Conservation (phyloP, 495 filamentous ascomycete genomes). For the Aspergillus bridgeri region DNA sequence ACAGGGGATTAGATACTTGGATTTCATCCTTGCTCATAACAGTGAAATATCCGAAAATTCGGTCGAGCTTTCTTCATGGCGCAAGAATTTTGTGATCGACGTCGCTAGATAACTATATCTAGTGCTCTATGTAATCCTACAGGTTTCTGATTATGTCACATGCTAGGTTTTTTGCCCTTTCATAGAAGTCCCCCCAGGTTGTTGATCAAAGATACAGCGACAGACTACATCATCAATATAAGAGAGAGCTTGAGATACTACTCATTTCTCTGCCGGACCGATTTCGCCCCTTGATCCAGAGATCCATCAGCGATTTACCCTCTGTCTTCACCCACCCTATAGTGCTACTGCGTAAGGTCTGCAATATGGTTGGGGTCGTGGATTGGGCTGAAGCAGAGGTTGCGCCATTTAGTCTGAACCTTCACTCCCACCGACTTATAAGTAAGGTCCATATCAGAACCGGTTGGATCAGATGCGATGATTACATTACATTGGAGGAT, state of each 20-base stretch:
- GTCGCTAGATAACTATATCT: conserved; percentile 21
- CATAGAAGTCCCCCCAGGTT: conserved; percentile 31
- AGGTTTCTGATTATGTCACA: conserved; percentile 9
- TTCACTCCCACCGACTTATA: conserved; percentile 33
- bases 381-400: conserved; percentile 42
- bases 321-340: conserved; percentile 37
- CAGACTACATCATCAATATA: conserved; percentile 19
- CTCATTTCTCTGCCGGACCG: conserved; percentile 30
- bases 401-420: conserved; percentile 36
- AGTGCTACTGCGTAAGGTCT: conserved; percentile 38
- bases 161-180: conserved; percentile 33
- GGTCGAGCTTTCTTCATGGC: conserved; percentile 25
- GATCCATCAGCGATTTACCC: conserved; percentile 25
- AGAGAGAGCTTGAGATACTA: conserved; percentile 27
- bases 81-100: conserved; percentile 30
- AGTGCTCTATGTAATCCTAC: background rate
- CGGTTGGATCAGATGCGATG: conserved; percentile 35
- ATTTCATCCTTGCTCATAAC: conserved; percentile 31
- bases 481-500: conserved; percentile 29
- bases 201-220: conserved; percentile 24
- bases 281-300: conserved; percentile 33
- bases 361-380: conserved; percentile 37
- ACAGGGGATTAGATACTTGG: conserved; percentile 32
- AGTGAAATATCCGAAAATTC: conserved; percentile 28
- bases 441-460: conserved; percentile 33